Base-by-base conservation (phyloP, 2,329 filamentous ascomycete species). In the Trichoderma endophyticum region DNA sequence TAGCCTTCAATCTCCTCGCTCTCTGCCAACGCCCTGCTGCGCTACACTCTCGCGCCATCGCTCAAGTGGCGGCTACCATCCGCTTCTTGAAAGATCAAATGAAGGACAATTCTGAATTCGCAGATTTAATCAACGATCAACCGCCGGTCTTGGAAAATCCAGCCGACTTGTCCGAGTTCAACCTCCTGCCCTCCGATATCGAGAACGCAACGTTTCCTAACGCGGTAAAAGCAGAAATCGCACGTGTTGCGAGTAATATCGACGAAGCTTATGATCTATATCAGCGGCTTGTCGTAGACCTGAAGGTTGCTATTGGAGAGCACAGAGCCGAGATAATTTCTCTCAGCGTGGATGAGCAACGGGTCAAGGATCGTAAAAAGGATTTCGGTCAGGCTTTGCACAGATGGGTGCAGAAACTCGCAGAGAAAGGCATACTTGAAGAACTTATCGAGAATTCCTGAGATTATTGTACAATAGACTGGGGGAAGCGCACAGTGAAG, bases 1-100 rank as follows among this genome's bases (percentile, higher is more conserved):
- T 93, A 34, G 87, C 91, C n/a, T 97, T 94, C 82, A 94, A 89
- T 74, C 88, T 97, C 48, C 85, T 97, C 63, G 91, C 93, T 28
- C 82, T 97, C 2, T 92, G 91, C 74, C 87, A 88, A 71, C 92
- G 91, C 71, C 90, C 93, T 0, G 80, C 92, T 2, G 76, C 82
- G 14, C 79, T 81, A 3, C 82, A 90, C 12, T 84, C 78, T 72
- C 87, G 72, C 79, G 81, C 80, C 6, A 83, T 90, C 26, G 83
- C 84, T 2, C 73, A 77, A 28, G 84, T 82, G 60, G 77, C 86
- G 70, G 79, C 84, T 74, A 79, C 80, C 21, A 73, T 87, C 34
- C 74, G 78, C 7, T 76, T 76, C 32, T 77, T 89, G 2, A 77
- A 84, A 64, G 73, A 76, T 1, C 80, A 80, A 7, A 76, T 79